Evolutionary conservation across 306 rosid genomes (phyloP).

Genomic region (Nissolia schottii): DNA sequence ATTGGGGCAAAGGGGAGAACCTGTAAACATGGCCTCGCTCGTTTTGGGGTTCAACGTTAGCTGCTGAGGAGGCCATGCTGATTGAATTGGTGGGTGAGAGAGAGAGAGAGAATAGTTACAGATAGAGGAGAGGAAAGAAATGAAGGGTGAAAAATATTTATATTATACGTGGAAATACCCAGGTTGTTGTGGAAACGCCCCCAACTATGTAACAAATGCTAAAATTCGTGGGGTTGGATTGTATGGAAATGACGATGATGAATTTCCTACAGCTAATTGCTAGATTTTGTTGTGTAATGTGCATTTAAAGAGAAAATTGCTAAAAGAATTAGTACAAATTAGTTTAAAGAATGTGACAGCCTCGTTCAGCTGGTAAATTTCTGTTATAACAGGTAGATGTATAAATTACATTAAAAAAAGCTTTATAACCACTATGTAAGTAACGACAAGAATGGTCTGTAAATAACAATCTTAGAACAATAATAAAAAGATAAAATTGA

Average conservation of each 20-base stretch:
- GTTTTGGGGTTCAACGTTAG: conserved; percentile 7
- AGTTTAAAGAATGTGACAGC: background rate
- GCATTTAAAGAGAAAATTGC: too few species aligned
- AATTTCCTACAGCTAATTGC: background rate
- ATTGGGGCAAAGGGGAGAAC: conserved; percentile 28
- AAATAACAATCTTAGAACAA: too few species aligned
- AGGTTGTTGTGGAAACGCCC: background rate
- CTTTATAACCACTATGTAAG: too few species aligned
- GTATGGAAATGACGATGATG: background rate
- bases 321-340: too few species aligned
- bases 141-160: too few species aligned
- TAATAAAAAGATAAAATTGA: background rate
- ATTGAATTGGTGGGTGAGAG: background rate
- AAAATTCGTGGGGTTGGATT: background rate
- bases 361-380: background rate
- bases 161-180: background rate
- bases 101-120: background rate
- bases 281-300: conserved; percentile 10
- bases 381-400: background rate
- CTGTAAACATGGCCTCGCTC: conserved; percentile 10
- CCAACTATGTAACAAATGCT: background rate
- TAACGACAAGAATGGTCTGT: too few species aligned
- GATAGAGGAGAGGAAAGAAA: background rate
- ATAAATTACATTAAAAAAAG: too few species aligned
- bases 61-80: conserved; percentile 18